Percentiles rank a stretch among this genome's conserved stretches.
Conservation (phyloP, 257 asterid species). For the Lithospermum erythrorhizon region DNA sequence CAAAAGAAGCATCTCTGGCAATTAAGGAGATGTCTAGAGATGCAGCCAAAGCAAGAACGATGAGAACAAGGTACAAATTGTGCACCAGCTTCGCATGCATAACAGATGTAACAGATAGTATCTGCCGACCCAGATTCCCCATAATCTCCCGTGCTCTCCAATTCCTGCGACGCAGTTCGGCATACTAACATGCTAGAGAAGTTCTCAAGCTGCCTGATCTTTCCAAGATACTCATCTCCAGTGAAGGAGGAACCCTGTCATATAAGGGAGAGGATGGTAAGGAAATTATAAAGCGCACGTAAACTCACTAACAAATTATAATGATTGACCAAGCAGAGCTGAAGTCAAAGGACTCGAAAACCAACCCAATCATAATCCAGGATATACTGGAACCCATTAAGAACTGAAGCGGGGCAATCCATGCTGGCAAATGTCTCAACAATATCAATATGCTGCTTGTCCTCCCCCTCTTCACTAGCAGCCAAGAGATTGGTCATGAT, state of each 20-base stretch:
- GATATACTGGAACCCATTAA: slow-evolving; percentile 64
- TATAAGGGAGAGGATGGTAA: slow-evolving; percentile 1
- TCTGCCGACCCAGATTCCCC: slow-evolving; percentile 45
- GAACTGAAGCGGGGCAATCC: slow-evolving; percentile 74
- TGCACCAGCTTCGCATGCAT: slow-evolving; percentile 43
- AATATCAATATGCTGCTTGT: slow-evolving; percentile 45
- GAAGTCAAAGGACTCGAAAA: slow-evolving; percentile 4
- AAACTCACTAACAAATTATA: not conserved
- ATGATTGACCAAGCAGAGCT: not conserved
- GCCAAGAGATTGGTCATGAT: slow-evolving; percentile 71
- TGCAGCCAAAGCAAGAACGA: slow-evolving; percentile 75
- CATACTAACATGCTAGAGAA: slow-evolving; percentile 51
- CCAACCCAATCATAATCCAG: slow-evolving; percentile 78
- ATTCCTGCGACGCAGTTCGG: slow-evolving; percentile 37
- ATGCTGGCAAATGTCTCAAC: slow-evolving; percentile 66
- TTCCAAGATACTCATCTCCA: slow-evolving; percentile 43
- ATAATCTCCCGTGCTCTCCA: slow-evolving; percentile 20
- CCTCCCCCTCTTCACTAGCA: slow-evolving; percentile 28
- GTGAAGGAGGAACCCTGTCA: slow-evolving; percentile 55
- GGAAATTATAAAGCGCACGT: not conserved
- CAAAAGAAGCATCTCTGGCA: slow-evolving; percentile 94
- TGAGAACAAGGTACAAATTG: slow-evolving; percentile 68
- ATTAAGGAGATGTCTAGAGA: slow-evolving; percentile 77
- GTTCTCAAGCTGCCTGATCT: slow-evolving; percentile 49
- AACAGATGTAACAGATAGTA: slow-evolving; percentile 75